Evolutionary conservation across 192 early-diverging fungal species (phyloP).

Genomic region (Backusella macrospora): DNA sequence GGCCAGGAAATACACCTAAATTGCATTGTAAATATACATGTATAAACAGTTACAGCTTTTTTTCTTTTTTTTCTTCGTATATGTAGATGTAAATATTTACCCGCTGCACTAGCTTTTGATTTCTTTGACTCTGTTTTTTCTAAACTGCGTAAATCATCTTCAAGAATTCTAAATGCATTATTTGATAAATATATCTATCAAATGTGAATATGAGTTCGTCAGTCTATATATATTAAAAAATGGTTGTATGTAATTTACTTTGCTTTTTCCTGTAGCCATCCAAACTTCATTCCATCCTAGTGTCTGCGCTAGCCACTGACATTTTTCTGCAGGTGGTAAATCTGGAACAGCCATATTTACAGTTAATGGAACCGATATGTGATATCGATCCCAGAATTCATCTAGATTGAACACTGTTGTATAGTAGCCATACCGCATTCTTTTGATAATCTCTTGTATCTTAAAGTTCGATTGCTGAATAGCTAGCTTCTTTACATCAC

Average conservation of each 20-base stretch:
- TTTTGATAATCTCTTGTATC: constrained; percentile 64
- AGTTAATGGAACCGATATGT: constrained; percentile 45
- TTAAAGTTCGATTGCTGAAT: constrained; percentile 69
- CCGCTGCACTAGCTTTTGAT: constrained; percentile 7
- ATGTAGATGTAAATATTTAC: background rate
- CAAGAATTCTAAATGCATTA: constrained; percentile 78
- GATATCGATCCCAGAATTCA: constrained; percentile 82
- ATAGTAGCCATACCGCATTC: constrained; percentile 68
- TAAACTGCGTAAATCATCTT: constrained; percentile 72
- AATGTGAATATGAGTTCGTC: background rate
- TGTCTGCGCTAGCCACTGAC: constrained; percentile 33
- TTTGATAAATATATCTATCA: constrained; percentile 73
- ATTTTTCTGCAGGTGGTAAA: constrained; percentile 35
- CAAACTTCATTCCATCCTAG: constrained; percentile 30
- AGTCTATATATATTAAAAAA: background rate
- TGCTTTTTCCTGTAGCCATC: background rate
- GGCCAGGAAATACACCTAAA: constrained; percentile 8
- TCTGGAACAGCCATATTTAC: constrained; percentile 31
- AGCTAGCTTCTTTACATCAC: constrained; percentile 68
- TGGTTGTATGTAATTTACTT: background rate
- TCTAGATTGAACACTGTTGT: constrained; percentile 72
- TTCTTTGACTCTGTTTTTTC: constrained; percentile 59
- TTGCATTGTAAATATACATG: background rate
- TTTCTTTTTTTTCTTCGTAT: too few species aligned
- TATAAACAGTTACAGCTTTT: background rate